phyloP scores from a whole-genome alignment of 495 filamentous ascomycete genomes.

The Neurospora sp. region DNA sequence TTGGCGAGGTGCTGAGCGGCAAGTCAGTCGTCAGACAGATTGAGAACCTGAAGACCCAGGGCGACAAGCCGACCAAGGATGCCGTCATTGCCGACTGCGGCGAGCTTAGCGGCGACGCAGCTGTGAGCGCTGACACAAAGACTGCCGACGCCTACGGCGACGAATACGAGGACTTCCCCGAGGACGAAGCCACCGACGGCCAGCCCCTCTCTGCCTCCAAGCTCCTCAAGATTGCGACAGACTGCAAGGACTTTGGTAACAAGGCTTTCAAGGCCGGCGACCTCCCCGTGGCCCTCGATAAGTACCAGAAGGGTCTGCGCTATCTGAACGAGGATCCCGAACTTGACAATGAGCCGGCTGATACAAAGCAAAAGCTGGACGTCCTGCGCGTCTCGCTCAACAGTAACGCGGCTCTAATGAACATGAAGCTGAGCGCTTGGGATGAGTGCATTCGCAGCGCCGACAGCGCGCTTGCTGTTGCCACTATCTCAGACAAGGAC shows the following conservation, averaged over 20 bases:
- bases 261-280: slow-evolving; percentile 77
- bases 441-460: slow-evolving; percentile 60
- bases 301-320: slow-evolving; percentile 96
- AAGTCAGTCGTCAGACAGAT: slow-evolving; percentile 86
- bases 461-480: slow-evolving; percentile 60
- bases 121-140: slow-evolving; percentile 50
- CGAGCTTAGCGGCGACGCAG: slow-evolving; percentile 63
- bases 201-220: slow-evolving; percentile 47
- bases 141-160: slow-evolving; percentile 74
- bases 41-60: slow-evolving; percentile 72
- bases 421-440: slow-evolving; percentile 67
- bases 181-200: slow-evolving; percentile 52
- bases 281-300: slow-evolving; percentile 62
- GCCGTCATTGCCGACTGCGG: slow-evolving; percentile 78
- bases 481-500: slow-evolving; percentile 59
- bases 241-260: slow-evolving; percentile 88
- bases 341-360: slow-evolving; percentile 55
- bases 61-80: slow-evolving; percentile 69
- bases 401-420: slow-evolving; percentile 40
- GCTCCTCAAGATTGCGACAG: slow-evolving; percentile 69
- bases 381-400: slow-evolving; percentile 43
- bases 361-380: slow-evolving; percentile 55
- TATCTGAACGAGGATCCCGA: slow-evolving; percentile 87
- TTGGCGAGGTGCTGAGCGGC: slow-evolving; percentile 87
- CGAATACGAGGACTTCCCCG: slow-evolving; percentile 91